Conservation (phyloP, 1,284 basidiomycete genomes). For the Pseudozyma pruni region DNA sequence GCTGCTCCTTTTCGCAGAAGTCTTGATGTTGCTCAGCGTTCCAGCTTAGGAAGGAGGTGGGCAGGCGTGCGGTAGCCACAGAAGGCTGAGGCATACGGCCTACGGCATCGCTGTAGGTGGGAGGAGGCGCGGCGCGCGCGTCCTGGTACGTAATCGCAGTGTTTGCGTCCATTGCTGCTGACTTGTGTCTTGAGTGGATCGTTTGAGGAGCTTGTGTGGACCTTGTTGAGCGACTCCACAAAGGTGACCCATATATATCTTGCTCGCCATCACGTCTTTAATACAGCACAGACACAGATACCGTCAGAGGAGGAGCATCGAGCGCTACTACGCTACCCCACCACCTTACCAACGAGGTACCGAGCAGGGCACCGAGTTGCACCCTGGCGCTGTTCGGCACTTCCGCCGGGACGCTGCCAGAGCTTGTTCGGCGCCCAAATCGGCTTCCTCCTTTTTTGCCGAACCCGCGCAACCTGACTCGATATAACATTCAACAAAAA, state of each 20-base stretch:
- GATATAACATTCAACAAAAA: constrained; percentile 7
- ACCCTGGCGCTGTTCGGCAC: not conserved
- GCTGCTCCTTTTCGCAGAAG: constrained; percentile 9
- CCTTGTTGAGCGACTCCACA: no score
- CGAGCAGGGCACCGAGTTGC: constrained; percentile 8
- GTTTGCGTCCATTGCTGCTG: not conserved
- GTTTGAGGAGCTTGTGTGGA: no score
- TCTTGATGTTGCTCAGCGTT: constrained; percentile 2
- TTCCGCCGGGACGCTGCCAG: not conserved
- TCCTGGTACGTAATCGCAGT: not conserved
- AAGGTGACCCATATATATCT: no score
- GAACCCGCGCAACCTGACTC: no score
- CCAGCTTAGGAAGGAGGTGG: not conserved
- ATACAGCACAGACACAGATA: no score
- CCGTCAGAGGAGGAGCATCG: no score
- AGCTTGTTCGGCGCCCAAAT: constrained; percentile 21
- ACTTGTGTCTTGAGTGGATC: not conserved
- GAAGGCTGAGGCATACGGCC: no score
- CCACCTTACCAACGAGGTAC: constrained; percentile 1
- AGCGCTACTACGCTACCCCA: not conserved
- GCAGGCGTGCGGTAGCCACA: not conserved
- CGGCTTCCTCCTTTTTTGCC: constrained; percentile 1
- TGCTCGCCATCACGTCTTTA: no score
- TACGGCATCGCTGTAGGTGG: constrained; percentile 10
- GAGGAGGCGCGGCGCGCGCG: constrained; percentile 1